Conservation (phyloP, 176 grass and related monocot species). For the Oryza nivara region DNA sequence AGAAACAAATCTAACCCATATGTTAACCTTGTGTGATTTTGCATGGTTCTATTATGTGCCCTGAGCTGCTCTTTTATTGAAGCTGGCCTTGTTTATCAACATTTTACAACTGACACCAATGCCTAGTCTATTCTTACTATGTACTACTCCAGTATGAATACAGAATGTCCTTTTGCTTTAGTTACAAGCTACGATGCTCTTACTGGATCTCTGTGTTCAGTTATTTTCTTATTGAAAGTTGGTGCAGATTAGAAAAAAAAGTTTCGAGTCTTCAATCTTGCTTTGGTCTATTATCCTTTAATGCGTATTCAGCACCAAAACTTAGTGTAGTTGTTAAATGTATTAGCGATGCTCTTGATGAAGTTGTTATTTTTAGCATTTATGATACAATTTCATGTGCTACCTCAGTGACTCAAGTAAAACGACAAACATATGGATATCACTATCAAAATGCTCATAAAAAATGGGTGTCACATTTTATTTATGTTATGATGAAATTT, state of each 20-base stretch:
- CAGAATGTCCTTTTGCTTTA: neutral
- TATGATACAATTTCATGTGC: slow-evolving; percentile 16
- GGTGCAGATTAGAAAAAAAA: neutral
- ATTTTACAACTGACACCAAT: neutral
- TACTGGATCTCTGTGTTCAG: neutral
- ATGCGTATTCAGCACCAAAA: slow-evolving; percentile 11
- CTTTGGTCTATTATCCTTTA: slow-evolving; percentile 22
- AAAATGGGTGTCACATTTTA: neutral
- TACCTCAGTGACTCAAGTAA: slow-evolving; percentile 1
- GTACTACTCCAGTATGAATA: neutral
- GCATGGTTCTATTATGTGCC: neutral
- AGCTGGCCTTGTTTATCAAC: neutral
- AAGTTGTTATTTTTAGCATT: slow-evolving; percentile 4
- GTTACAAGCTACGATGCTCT: neutral
- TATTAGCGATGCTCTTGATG: neutral
- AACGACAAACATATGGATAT: neutral
- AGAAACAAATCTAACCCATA: slow-evolving; percentile 5
- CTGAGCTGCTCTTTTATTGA: neutral
- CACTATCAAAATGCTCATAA: neutral
- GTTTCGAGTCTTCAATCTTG: neutral
- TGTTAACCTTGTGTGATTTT: slow-evolving; percentile 33
- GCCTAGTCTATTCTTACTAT: neutral
- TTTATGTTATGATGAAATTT: slow-evolving; percentile 14
- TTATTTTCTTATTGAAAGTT: neutral
- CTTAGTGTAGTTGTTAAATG: neutral